Conservation (phyloP, 208 protist genomes). For the Leptomonas pyrrhocoris region DNA sequence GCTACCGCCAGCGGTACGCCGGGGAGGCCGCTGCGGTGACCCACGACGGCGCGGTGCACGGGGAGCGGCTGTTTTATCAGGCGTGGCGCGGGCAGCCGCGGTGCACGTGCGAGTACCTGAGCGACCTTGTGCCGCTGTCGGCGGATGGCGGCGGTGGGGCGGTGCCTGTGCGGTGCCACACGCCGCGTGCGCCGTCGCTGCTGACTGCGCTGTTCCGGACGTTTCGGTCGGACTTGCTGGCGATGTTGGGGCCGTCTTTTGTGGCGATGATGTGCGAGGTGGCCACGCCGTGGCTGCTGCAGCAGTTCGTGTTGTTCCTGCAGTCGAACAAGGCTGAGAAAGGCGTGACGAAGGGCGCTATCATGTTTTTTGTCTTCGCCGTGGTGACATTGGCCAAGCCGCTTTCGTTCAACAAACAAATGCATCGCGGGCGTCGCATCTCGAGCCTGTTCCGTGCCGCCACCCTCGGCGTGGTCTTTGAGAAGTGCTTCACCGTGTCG, state of each 20-base stretch:
- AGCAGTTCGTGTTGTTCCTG: constrained; percentile 54
- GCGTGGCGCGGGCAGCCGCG: constrained; percentile 16
- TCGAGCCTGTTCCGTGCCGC: constrained; percentile 62
- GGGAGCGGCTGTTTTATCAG: constrained; percentile 67
- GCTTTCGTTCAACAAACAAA: constrained; percentile 41
- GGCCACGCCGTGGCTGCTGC: constrained; percentile 58
- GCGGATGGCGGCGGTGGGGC: neutral
- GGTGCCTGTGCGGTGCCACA: neutral
- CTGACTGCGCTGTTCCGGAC: constrained; percentile 39
- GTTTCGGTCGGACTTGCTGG: constrained; percentile 29
- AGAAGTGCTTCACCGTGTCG: constrained; percentile 74
- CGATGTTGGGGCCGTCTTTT: constrained; percentile 43
- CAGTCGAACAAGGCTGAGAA: constrained; percentile 13
- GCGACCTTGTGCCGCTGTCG: constrained; percentile 43
- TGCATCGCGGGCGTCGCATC: constrained; percentile 35
- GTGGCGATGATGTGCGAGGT: constrained; percentile 52
- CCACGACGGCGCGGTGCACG: constrained; percentile 47
- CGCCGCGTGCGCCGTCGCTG: constrained; percentile 39
- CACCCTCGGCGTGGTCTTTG: constrained; percentile 69
- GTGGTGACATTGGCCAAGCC: constrained; percentile 45
- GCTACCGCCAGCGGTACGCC: constrained; percentile 1
- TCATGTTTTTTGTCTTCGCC: constrained; percentile 30
- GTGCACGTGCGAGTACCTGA: constrained; percentile 52
- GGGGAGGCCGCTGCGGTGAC: constrained; percentile 20
- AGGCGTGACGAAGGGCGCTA: constrained; percentile 20